phyloP scores from a whole-genome alignment of 495 filamentous ascomycete species.

The Penicillium riverlandense region DNA sequence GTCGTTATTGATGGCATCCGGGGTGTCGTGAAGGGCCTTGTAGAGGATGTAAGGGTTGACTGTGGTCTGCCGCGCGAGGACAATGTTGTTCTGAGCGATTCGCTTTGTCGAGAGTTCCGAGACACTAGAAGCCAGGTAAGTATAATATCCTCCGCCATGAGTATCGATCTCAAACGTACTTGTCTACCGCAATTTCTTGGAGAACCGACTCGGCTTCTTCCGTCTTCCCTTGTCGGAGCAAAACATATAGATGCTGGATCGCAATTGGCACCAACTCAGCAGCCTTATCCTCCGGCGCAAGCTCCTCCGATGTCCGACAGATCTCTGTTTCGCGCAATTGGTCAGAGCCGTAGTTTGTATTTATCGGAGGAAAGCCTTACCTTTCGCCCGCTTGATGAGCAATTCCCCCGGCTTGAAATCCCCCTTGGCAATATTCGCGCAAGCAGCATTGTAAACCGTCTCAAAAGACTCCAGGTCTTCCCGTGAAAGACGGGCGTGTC shows the following conservation, averaged over 20 bases:
- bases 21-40: constrained; percentile 53
- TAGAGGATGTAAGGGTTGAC: constrained; percentile 76
- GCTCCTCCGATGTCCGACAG: constrained; percentile 75
- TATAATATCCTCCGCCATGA: not conserved
- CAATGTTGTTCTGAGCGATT: constrained; percentile 72
- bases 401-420: constrained; percentile 69
- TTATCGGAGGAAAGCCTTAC: constrained; percentile 19
- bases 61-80: constrained; percentile 48
- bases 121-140: constrained; percentile 47
- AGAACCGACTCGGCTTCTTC: constrained; percentile 65
- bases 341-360: not conserved
- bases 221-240: constrained; percentile 61
- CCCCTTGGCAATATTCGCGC: constrained; percentile 71
- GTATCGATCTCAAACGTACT: constrained; percentile 41
- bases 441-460: constrained; percentile 88
- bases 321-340: constrained; percentile 46
- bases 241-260: constrained; percentile 79
- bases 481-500: constrained; percentile 50
- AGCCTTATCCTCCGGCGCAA: constrained; percentile 74
- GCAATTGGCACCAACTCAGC: constrained; percentile 78
- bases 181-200: constrained; percentile 52
- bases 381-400: constrained; percentile 73
- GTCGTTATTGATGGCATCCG: constrained; percentile 54
- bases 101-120: constrained; percentile 67
- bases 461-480: constrained; percentile 90